A percentile compares a stretch with the other conserved stretches of the same genome.
phyloP scores from a whole-genome alignment of 106 monocot species.

The Vanilla planifolia region DNA sequence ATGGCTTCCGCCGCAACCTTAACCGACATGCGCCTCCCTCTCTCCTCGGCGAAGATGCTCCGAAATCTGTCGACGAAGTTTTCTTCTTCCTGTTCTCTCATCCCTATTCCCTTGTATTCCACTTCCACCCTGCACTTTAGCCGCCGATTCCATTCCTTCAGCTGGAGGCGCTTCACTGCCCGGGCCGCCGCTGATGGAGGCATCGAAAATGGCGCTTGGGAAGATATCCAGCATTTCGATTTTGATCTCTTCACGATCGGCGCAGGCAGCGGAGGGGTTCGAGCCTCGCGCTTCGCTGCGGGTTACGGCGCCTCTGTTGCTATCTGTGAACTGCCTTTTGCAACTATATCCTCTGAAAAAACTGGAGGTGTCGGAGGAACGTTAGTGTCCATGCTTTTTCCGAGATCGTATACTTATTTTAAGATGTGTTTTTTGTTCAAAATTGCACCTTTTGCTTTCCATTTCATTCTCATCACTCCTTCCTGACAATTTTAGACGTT shows the following conservation, averaged over 20 bases:
- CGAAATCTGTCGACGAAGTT: constrained; percentile 13
- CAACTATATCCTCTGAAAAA: constrained; percentile 16
- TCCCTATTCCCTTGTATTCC: constrained; percentile 4
- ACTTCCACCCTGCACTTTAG: not conserved
- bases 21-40: constrained; percentile 2
- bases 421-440: not conserved
- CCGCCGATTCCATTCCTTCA: not conserved
- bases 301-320: constrained; percentile 22
- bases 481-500: too few species aligned
- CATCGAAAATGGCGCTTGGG: constrained; percentile 1
- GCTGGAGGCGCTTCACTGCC: not conserved
- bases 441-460: constrained; percentile 2
- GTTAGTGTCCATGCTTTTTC: not conserved
- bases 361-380: constrained; percentile 26
- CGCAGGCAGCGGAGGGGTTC: constrained; percentile 23
- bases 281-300: constrained; percentile 23
- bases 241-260: constrained; percentile 26
- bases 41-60: not conserved
- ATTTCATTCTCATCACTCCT: too few species aligned
- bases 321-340: constrained; percentile 21
- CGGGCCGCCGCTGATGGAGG: constrained; percentile 3
- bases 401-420: not conserved
- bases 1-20: constrained; percentile 2
- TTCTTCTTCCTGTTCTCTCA: not conserved
- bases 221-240: constrained; percentile 7